Conservation (phyloP, 768 basidiomycete species). For the Chalciporus piperatus region DNA sequence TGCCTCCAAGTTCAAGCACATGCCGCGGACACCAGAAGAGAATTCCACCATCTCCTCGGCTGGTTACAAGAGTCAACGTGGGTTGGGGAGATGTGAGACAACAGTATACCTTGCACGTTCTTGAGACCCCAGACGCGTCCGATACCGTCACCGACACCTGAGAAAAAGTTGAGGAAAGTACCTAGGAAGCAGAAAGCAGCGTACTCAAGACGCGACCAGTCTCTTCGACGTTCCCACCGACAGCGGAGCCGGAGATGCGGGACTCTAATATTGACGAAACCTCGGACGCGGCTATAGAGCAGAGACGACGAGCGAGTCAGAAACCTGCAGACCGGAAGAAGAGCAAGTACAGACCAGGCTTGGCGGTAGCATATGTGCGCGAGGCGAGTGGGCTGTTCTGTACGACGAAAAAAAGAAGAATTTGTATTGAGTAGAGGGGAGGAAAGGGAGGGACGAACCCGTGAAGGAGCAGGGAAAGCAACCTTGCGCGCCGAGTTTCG, state of each 20-base stretch:
- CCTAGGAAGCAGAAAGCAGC: slow-evolving; percentile 31
- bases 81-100: background rate
- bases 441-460: slow-evolving; percentile 42
- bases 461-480: slow-evolving; percentile 63
- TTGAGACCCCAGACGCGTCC: slow-evolving; percentile 98
- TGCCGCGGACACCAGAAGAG: slow-evolving; percentile 99
- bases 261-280: slow-evolving; percentile 99
- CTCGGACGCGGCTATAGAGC: slow-evolving; percentile 87
- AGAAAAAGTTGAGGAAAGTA: slow-evolving; percentile 8
- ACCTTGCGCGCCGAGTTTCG: slow-evolving; percentile 80
- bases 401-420: slow-evolving; percentile 10
- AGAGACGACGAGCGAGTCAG: slow-evolving; percentile 18
- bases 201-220: slow-evolving; percentile 97
- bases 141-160: slow-evolving; percentile 99
- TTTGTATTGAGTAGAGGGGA: background rate
- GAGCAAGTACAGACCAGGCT: slow-evolving; percentile 70
- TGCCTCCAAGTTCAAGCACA: slow-evolving; percentile 99
- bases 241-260: slow-evolving; percentile 89
- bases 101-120: slow-evolving; percentile 87
- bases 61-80: slow-evolving; percentile 32
- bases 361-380: slow-evolving; percentile 96
- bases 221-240: slow-evolving; percentile 96
- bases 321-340: background rate
- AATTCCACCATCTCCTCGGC: slow-evolving; percentile 99
- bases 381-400: slow-evolving; percentile 48